A percentile compares a stretch with the other conserved stretches of the same genome.
Conservation (phyloP, 2,329 filamentous ascomycete species). For the Lachnellula subtilissima region DNA sequence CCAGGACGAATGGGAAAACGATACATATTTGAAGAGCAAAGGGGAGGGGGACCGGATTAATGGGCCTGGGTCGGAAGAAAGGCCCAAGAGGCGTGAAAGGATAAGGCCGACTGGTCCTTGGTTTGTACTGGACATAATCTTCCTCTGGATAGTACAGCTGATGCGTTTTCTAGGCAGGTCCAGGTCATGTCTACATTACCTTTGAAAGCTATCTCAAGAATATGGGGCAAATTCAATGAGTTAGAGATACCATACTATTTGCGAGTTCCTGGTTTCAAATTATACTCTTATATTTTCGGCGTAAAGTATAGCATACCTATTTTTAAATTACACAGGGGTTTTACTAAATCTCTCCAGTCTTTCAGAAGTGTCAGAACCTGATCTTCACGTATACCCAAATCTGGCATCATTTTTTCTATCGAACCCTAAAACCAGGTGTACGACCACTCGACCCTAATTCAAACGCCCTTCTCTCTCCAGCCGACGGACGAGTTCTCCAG, state of each 20-base stretch:
- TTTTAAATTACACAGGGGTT: background rate
- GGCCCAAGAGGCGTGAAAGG: constrained; percentile 44
- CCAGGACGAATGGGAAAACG: constrained; percentile 34
- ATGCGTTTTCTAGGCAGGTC: constrained; percentile 48
- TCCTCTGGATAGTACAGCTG: constrained; percentile 5
- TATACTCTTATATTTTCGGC: constrained; percentile 69
- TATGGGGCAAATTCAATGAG: constrained; percentile 73
- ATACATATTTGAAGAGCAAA: constrained; percentile 23
- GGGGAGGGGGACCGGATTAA: constrained; percentile 33
- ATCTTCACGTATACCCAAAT: constrained; percentile 87
- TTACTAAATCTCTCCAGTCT: constrained; percentile 47
- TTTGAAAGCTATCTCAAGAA: constrained; percentile 64
- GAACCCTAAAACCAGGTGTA: constrained; percentile 81
- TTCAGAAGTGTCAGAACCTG: constrained; percentile 79
- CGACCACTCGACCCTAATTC: constrained; percentile 79
- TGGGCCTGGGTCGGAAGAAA: constrained; percentile 37
- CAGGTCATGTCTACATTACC: constrained; percentile 71
- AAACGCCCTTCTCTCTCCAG: constrained; percentile 77
- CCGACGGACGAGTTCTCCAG: constrained; percentile 87
- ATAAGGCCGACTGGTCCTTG: constrained; percentile 65
- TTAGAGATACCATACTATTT: constrained; percentile 65
- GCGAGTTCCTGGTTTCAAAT: constrained; percentile 66
- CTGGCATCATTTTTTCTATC: constrained; percentile 95
- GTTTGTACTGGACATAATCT: constrained; percentile 31
- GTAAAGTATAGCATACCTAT: constrained; percentile 49